Base-by-base conservation (phyloP, 495 filamentous ascomycete genomes). In the Aspergillus homomorphus region DNA sequence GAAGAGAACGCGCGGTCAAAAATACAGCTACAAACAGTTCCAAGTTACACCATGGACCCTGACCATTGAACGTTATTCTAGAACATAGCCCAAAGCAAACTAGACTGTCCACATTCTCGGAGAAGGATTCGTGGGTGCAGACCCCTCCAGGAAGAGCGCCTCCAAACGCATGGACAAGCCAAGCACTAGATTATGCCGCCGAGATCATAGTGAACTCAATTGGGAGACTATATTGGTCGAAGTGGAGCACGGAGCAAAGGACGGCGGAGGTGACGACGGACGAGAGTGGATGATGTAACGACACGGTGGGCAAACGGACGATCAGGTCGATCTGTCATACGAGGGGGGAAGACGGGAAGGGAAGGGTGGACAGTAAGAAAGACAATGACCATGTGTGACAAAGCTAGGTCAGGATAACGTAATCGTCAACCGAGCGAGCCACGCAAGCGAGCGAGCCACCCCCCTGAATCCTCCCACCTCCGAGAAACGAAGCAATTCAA, bases 241-340 rank as follows among this genome's bases (percentile, higher is more conserved):
- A 19, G 48, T 51, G 48, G 23, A 30, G 23, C 33, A 18, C 23
- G 48, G 15, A 51, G 48, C 33, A 38, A 38, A 5, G 33, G 6
- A 38, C 33, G 33, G 33, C 33, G 15, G 1, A 14, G 24, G 28
- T 18, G 24, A 18, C 15, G 48, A 18, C 21, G 21, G 48, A 18
- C 21, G 21, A 26, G 16, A 51, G 24, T 51, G 48, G 48, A 51
- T 51, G 48, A 51, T 51, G 48, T 51, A 51, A 51, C 24, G 48
- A 28, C 23, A 51, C n/a, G 15, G 33, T 24, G 21, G 22, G 16
- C 22, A 51, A 51, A 24, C 48, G 48, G 45, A 48, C 24, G 48
- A 51, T 51, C 48, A 16, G 48, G 48, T 28, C 15, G 48, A 51
- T 51, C 48, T 51, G 23, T n/a, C 16, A 28, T 26, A 50, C 46